Conservation (phyloP, 768 basidiomycete species). For the Cyclocybe aegerita region DNA sequence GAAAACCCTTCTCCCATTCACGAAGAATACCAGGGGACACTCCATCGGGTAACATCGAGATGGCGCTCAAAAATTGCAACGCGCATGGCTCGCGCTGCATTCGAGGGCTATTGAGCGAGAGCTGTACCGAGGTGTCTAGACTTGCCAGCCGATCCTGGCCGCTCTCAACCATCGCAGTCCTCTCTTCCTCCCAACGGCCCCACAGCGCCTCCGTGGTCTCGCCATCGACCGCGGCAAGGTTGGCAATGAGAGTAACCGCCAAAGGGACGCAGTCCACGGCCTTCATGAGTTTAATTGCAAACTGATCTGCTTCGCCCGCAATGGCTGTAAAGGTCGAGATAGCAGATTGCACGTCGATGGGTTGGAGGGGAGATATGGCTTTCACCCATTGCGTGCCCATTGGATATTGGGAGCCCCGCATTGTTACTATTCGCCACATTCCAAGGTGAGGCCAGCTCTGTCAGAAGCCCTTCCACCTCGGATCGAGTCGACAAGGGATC, state of each 20-base stretch:
- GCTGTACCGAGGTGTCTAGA: conserved; percentile 27
- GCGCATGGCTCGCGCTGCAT: conserved; percentile 25
- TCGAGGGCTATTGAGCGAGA: conserved; percentile 28
- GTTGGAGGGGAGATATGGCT: conserved; percentile 23
- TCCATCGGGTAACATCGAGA: conserved; percentile 30
- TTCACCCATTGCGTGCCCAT: conserved; percentile 22
- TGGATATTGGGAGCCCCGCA: conserved; percentile 29
- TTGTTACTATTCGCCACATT: conserved; percentile 24
- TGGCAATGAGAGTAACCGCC: conserved; percentile 30
- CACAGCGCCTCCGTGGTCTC: conserved; percentile 27
- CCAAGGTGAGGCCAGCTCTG: conserved; percentile 16
- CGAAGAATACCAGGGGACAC: conserved; percentile 16
- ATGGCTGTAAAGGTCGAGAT: conserved; percentile 23
- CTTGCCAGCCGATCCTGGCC: conserved; percentile 26
- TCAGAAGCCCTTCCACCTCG: conserved; percentile 23
- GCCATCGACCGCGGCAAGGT: conserved; percentile 29
- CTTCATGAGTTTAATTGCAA: conserved; percentile 21
- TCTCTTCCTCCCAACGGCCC: conserved; percentile 28
- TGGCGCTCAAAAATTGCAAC: conserved; percentile 20
- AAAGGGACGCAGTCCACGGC: conserved; percentile 32
- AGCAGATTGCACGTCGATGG: conserved; percentile 24
- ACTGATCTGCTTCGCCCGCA: conserved; percentile 19
- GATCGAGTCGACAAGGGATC: conserved; percentile 21
- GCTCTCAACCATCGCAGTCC: conserved; percentile 25
- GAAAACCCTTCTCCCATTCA: conserved; percentile 16